Conservation (phyloP, 2,329 filamentous ascomycete genomes). For the Phaeophleospora eucalypticola region DNA sequence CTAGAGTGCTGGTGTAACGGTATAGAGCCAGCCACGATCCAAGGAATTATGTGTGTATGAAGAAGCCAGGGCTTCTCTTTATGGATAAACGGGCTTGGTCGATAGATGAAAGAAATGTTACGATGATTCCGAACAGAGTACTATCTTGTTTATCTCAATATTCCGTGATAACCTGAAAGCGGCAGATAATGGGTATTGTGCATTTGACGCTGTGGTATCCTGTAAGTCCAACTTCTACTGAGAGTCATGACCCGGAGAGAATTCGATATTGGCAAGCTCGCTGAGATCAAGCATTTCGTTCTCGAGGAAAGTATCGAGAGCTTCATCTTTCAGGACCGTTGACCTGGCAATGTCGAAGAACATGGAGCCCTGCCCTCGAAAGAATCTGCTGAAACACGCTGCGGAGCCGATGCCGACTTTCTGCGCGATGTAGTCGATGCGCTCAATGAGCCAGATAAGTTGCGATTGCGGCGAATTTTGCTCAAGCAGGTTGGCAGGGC, state of each 20-base stretch:
- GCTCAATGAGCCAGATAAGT: conserved; percentile 17
- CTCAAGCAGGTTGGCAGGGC: conserved; percentile 5
- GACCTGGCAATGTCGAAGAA: conserved; percentile 13
- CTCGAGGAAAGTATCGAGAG: neutral
- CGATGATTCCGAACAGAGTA: neutral
- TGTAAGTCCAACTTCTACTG: neutral
- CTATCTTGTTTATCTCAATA: neutral
- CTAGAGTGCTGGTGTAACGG: conserved; percentile 46
- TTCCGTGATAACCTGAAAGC: no score
- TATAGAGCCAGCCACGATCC: neutral
- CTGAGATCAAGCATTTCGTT: neutral
- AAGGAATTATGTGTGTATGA: conserved; percentile 2
- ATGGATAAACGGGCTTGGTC: neutral
- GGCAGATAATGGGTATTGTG: no score
- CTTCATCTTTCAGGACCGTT: neutral
- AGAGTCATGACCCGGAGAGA: neutral
- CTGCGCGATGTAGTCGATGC: conserved; percentile 12
- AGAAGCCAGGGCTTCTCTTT: neutral
- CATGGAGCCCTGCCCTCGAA: conserved; percentile 9
- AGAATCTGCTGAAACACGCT: conserved; percentile 1
- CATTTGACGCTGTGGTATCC: conserved; percentile 40
- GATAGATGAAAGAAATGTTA: conserved; percentile 11
- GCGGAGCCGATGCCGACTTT: conserved; percentile 12
- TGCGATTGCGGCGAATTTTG: conserved; percentile 11
- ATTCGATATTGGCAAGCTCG: neutral